Evolutionary conservation across 805 yeast genomes (phyloP).

Genomic region (Saccharomycopsis sp.): DNA sequence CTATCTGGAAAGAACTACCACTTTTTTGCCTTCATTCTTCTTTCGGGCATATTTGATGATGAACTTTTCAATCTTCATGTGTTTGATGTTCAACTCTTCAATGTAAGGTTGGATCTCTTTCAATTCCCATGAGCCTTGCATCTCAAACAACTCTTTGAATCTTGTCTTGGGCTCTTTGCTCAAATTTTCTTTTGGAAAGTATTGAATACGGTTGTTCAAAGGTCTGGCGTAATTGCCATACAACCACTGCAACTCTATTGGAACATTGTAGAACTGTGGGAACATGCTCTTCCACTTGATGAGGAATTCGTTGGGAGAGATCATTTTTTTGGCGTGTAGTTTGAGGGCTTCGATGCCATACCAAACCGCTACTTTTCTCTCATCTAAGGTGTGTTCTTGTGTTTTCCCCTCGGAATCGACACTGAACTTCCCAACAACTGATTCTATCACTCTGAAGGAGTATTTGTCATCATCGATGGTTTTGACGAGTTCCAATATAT

Average conservation of each 20-base stretch:
- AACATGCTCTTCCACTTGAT: constrained; percentile 54
- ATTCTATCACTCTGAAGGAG: constrained; percentile 3
- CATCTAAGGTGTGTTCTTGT: constrained; percentile 34
- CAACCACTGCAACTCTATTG: constrained; percentile 45
- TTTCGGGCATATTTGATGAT: constrained; percentile 55
- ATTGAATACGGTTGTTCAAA: constrained; percentile 37
- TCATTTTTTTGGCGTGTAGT: constrained; percentile 27
- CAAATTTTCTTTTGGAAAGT: constrained; percentile 40
- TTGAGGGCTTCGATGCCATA: constrained; percentile 49
- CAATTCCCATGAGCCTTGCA: constrained; percentile 53
- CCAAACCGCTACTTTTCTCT: constrained; percentile 43
- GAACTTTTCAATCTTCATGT: constrained; percentile 46
- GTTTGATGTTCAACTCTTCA: constrained; percentile 41
- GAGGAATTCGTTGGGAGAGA: constrained; percentile 44
- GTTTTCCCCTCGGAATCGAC: constrained; percentile 31
- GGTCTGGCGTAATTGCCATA: constrained; percentile 49
- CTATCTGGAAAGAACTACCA: constrained; percentile 28
- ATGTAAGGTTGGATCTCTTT: constrained; percentile 57
- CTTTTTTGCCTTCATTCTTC: constrained; percentile 36
- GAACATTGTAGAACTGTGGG: constrained; percentile 54
- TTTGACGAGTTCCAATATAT: not conserved
- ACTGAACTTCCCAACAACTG: constrained; percentile 22
- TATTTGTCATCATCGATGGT: constrained; percentile 2
- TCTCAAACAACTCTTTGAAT: constrained; percentile 41
- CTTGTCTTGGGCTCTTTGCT: constrained; percentile 41